These are phyloP conservation scores for Tanacetum coccineum DNA, from an alignment of 129 eudicot genomes.

Conservation along the genomic window DNA sequence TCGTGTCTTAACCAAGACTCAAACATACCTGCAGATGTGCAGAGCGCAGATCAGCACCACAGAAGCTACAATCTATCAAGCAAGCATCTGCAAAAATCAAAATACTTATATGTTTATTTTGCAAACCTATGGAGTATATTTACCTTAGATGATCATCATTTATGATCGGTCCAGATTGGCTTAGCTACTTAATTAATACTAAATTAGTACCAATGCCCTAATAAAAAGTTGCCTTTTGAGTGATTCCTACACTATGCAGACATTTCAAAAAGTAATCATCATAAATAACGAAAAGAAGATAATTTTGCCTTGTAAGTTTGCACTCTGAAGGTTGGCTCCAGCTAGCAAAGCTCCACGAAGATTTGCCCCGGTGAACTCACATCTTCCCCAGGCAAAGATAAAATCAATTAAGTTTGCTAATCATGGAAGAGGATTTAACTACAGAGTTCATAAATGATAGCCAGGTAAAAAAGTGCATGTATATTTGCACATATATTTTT, in stretches of 20 bases:
- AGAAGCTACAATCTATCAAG: conserved; percentile 87
- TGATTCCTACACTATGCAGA: neutral
- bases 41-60: conserved; percentile 89
- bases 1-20: neutral
- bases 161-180: neutral
- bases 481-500: neutral
- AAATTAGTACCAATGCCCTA: neutral
- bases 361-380: conserved; percentile 97
- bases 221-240: neutral
- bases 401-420: conserved; percentile 39
- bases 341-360: conserved; percentile 94
- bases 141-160: neutral
- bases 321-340: conserved; percentile 98
- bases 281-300: neutral
- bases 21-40: conserved; percentile 79
- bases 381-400: conserved; percentile 75
- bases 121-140: too few relatives aligned
- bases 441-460: conserved; percentile 7
- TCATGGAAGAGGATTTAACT: conserved; percentile 16
- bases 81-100: conserved; percentile 68
- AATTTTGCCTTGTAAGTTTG: conserved; percentile 82
- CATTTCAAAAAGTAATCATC: neutral
- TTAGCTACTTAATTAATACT: neutral
- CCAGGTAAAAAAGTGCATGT: neutral
- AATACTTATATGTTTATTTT: neutral